These are phyloP conservation scores for Bipolaris sorokiniana DNA, from an alignment of 2,329 filamentous ascomycete species.

Conservation along the genomic window DNA sequence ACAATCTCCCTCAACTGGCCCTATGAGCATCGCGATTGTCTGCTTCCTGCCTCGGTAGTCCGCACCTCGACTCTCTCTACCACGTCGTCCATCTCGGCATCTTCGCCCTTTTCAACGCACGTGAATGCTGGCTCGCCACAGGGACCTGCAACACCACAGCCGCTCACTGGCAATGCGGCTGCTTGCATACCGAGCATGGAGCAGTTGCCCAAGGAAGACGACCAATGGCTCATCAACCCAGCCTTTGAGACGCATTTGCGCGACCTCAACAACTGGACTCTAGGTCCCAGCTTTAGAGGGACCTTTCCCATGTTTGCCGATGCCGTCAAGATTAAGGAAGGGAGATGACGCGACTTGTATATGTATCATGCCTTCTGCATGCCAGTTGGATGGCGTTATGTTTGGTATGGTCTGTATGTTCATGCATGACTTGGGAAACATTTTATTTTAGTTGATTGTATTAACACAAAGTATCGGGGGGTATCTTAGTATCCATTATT, in stretches of 20 bases:
- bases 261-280: conserved; percentile 78
- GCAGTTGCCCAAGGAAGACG: conserved; percentile 43
- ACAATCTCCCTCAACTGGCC: conserved; percentile 84
- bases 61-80: conserved; percentile 27
- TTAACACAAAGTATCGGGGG: conserved; percentile 7
- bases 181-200: conserved; percentile 16
- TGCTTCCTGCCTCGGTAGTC: conserved; percentile 58
- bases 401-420: conserved; percentile 11
- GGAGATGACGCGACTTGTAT: conserved; percentile 24
- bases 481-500: conserved; percentile 3
- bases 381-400: conserved; percentile 5
- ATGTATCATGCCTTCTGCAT: conserved; percentile 11
- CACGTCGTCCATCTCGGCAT: conserved; percentile 32
- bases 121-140: conserved; percentile 38
- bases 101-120: conserved; percentile 40
- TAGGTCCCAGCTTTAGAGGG: conserved; percentile 72
- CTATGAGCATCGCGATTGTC: conserved; percentile 73
- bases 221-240: conserved; percentile 80
- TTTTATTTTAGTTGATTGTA: conserved; percentile 3
- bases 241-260: conserved; percentile 83
- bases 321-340: conserved; percentile 43
- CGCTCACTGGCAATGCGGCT: conserved; percentile 25
- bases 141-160: conserved; percentile 31
- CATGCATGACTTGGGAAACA: too few relatives aligned
- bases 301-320: conserved; percentile 64